phyloP scores from a whole-genome alignment of 1,284 basidiomycete genomes.

The Marasmius tenuissimus region DNA sequence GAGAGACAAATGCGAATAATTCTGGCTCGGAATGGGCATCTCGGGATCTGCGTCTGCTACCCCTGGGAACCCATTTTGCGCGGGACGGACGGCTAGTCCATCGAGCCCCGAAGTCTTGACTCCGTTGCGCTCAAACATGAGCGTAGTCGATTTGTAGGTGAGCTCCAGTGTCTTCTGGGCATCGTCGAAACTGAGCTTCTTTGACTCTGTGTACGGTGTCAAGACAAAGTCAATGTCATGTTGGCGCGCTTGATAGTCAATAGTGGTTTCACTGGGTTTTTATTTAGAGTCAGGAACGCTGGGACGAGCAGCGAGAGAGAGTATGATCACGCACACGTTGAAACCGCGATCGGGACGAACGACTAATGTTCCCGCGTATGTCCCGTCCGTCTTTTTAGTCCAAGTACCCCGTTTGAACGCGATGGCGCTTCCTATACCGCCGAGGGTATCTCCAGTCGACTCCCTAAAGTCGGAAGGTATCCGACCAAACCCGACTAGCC shows the following conservation, averaged over 20 bases:
- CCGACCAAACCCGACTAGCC: slow-evolving; percentile 41
- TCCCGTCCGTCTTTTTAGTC: slow-evolving; percentile 23
- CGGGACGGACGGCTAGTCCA: slow-evolving; percentile 44
- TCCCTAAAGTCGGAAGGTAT: slow-evolving; percentile 40
- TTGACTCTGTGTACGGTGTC: slow-evolving; percentile 51
- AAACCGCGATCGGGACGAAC: slow-evolving; percentile 56
- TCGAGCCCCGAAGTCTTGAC: slow-evolving; percentile 65
- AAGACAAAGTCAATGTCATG: slow-evolving; percentile 61
- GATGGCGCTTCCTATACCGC: slow-evolving; percentile 42
- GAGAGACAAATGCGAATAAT: slow-evolving; percentile 49
- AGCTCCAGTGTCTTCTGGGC: slow-evolving; percentile 57
- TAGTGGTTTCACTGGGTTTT: slow-evolving; percentile 41
- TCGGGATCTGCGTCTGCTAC: slow-evolving; percentile 34
- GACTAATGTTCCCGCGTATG: slow-evolving; percentile 43
- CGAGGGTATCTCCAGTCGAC: slow-evolving; percentile 40
- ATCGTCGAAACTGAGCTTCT: slow-evolving; percentile 46
- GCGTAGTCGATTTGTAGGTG: slow-evolving; percentile 50
- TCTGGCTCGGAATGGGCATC: slow-evolving; percentile 47
- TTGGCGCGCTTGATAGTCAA: slow-evolving; percentile 62
- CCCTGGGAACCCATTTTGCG: slow-evolving; percentile 30
- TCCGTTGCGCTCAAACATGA: slow-evolving; percentile 53
- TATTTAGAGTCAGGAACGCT: not conserved
- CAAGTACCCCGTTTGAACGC: slow-evolving; percentile 35
- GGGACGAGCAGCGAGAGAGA: too few species aligned
- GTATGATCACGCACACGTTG: slow-evolving; percentile 38